Conservation (phyloP, 1,284 basidiomycete genomes). For the Exsudoporus floridanus region DNA sequence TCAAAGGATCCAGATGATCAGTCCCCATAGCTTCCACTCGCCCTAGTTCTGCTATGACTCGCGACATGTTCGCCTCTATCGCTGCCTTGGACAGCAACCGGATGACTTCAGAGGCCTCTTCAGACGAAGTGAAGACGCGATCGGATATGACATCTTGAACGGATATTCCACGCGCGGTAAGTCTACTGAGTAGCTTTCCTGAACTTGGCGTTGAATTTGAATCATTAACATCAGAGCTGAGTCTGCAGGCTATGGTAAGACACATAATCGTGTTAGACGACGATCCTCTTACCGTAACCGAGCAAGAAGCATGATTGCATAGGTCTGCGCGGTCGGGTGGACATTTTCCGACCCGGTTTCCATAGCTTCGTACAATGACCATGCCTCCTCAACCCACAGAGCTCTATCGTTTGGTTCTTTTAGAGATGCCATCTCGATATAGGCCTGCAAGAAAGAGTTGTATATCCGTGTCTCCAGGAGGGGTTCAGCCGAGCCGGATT, state of each 20-base stretch:
- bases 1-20: constrained; percentile 44
- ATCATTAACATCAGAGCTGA: constrained; percentile 36
- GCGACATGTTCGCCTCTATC: constrained; percentile 50
- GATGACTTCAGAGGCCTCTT: constrained; percentile 57
- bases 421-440: constrained; percentile 53
- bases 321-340: constrained; percentile 56
- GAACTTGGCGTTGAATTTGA: constrained; percentile 9
- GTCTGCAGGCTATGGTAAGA: constrained; percentile 34
- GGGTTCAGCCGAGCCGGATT: constrained; percentile 29
- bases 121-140: constrained; percentile 51
- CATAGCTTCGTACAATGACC: constrained; percentile 57
- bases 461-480: constrained; percentile 44
- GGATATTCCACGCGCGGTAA: constrained; percentile 52
- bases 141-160: constrained; percentile 57
- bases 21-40: constrained; percentile 49
- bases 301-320: constrained; percentile 62
- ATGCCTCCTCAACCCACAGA: constrained; percentile 59
- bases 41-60: constrained; percentile 56
- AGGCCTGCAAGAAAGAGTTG: constrained; percentile 62
- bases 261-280: background rate
- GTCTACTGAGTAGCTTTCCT: constrained; percentile 45
- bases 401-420: constrained; percentile 44
- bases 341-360: constrained; percentile 50
- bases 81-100: constrained; percentile 59
- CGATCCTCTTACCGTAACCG: constrained; percentile 48